Conservation (phyloP, 78 protist species). For the Dictyostelium firmibasis region DNA sequence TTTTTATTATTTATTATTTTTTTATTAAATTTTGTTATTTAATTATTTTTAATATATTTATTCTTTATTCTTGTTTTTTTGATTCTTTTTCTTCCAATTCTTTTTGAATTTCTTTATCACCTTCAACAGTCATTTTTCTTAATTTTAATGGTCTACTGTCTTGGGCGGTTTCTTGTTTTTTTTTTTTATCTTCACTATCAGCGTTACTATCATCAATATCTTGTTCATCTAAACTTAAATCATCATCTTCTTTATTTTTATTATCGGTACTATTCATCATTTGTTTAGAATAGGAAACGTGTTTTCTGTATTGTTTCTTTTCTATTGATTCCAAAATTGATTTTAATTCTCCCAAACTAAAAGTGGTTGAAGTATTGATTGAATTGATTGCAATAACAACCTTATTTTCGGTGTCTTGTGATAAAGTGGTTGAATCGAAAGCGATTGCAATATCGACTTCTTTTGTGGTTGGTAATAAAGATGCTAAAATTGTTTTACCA, state of each 20-base stretch:
- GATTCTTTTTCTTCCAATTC: conserved; percentile 9
- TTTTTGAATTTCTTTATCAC: conserved; percentile 39
- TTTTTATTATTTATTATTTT: neutral
- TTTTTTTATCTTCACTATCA: neutral
- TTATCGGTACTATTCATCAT: neutral
- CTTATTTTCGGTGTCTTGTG: neutral
- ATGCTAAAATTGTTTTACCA: neutral
- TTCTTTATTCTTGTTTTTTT: neutral
- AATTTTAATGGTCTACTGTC: conserved; percentile 33
- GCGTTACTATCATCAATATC: neutral
- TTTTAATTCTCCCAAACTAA: neutral
- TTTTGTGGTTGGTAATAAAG: neutral
- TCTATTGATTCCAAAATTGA: neutral
- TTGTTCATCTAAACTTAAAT: neutral
- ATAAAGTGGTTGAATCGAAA: neutral
- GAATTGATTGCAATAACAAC: neutral
- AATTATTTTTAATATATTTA: neutral
- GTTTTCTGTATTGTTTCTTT: conserved; percentile 31
- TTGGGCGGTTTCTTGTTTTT: neutral
- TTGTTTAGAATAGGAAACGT: neutral
- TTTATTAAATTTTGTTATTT: neutral
- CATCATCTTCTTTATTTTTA: conserved; percentile 26
- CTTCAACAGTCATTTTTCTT: conserved; percentile 74
- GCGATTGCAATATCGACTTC: neutral
- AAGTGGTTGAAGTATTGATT: neutral